phyloP scores from a whole-genome alignment of 768 basidiomycete species.

The Pulveroboletus sp. region DNA sequence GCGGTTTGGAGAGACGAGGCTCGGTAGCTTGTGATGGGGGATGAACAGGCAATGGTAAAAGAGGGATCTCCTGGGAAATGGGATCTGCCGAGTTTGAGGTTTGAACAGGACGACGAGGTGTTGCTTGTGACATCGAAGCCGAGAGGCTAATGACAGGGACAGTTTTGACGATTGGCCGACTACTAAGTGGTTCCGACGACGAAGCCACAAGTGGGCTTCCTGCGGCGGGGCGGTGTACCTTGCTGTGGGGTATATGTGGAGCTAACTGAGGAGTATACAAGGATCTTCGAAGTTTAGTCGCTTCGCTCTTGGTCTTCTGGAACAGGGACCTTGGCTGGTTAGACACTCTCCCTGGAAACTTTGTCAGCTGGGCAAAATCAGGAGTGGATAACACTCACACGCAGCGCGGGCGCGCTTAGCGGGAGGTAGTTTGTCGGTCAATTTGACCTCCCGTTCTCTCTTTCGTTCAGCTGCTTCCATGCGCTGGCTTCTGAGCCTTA shows the following conservation, averaged over 20 bases:
- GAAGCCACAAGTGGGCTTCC: conserved; percentile 34
- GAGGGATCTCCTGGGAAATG: conserved; percentile 20
- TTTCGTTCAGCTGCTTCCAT: conserved; percentile 69
- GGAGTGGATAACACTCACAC: conserved; percentile 40
- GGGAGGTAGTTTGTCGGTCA: conserved; percentile 65
- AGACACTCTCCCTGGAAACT: conserved; percentile 34
- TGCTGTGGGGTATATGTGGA: conserved; percentile 47
- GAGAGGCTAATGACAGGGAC: conserved; percentile 39
- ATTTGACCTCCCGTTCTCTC: conserved; percentile 70
- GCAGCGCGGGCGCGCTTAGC: conserved; percentile 54
- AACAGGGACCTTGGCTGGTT: conserved; percentile 62
- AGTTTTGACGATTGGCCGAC: conserved; percentile 49
- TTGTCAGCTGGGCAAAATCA: conserved; percentile 10
- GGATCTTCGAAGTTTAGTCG: conserved; percentile 60
- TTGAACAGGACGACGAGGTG: conserved; percentile 32
- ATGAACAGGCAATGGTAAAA: conserved; percentile 24
- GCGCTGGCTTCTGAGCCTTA: conserved; percentile 60
- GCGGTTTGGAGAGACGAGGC: conserved; percentile 34
- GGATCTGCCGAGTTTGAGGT: conserved; percentile 8
- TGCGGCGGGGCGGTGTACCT: conserved; percentile 34
- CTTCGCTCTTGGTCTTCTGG: conserved; percentile 70
- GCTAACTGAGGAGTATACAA: conserved; percentile 50
- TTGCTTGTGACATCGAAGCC: conserved; percentile 7
- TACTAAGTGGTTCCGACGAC: conserved; percentile 26
- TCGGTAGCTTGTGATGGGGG: conserved; percentile 21